Percentiles rank a stretch among this genome's conserved stretches.
Evolutionary conservation across 1,284 basidiomycete species (phyloP).

Genomic region (Tylopilus orsonianus): DNA sequence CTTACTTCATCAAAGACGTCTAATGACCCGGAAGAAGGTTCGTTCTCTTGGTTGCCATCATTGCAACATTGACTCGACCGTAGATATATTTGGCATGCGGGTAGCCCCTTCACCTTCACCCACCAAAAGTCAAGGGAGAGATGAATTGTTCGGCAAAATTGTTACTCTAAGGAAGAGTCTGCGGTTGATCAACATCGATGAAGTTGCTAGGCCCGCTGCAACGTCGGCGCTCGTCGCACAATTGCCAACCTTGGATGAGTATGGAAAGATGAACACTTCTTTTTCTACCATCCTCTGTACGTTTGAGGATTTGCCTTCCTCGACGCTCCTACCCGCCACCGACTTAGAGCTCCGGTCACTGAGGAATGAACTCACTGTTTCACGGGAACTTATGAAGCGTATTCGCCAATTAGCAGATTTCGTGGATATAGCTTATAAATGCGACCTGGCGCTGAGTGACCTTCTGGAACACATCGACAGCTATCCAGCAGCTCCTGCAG

Average conservation of each 20-base stretch:
- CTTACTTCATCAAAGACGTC: conserved; percentile 1
- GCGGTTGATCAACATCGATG: conserved; percentile 59
- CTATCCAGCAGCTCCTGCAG: conserved; percentile 58
- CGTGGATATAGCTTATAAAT: conserved; percentile 46
- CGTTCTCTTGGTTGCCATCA: conserved; percentile 6
- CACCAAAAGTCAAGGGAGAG: conserved; percentile 36
- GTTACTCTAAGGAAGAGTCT: conserved; percentile 55
- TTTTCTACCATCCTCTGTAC: conserved; percentile 49
- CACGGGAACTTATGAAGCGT: conserved; percentile 48
- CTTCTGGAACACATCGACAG: conserved; percentile 80
- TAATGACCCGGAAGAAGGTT: conserved; percentile 27
- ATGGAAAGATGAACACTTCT: conserved; percentile 44
- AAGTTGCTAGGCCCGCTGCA: conserved; percentile 44
- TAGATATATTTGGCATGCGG: conserved; percentile 61
- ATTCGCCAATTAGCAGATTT: conserved; percentile 56
- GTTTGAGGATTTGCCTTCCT: conserved; percentile 46
- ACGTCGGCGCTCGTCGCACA: conserved; percentile 39
- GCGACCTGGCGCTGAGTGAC: conserved; percentile 77
- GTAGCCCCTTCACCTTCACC: conserved; percentile 35
- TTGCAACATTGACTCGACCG: conserved; percentile 3
- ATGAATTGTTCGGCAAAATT: conserved; percentile 42
- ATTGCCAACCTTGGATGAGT: conserved; percentile 53
- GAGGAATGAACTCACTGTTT: conserved; percentile 53
- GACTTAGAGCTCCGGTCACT: conserved; percentile 62
- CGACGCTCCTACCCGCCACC: conserved; percentile 40